A percentile compares a stretch with the other conserved stretches of the same genome.
These are phyloP conservation scores for Globisporangium rhizosaccharum DNA, from an alignment of 352 stramenopile genomes.

Conservation along the genomic window DNA sequence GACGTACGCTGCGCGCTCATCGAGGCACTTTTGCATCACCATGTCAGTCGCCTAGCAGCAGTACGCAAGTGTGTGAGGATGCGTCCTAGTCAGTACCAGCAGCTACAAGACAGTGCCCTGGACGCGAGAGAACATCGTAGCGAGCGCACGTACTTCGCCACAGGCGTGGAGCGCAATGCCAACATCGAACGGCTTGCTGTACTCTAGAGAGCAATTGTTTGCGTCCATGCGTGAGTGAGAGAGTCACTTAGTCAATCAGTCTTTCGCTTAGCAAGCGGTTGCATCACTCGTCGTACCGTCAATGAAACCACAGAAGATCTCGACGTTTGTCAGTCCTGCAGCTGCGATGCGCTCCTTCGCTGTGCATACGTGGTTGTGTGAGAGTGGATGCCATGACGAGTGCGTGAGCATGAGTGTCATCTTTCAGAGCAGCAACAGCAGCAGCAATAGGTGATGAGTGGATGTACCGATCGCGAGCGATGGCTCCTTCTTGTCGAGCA, in stretches of 20 bases:
- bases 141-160: constrained; percentile 30
- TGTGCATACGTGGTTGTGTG: constrained; percentile 8
- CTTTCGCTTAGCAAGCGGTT: not conserved
- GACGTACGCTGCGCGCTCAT: constrained; percentile 55
- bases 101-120: no score
- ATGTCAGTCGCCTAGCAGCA: constrained; percentile 54
- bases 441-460: not conserved
- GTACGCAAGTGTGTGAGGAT: not conserved
- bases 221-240: constrained; percentile 1
- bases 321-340: constrained; percentile 56
- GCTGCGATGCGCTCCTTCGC: constrained; percentile 58
- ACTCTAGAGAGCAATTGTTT: constrained; percentile 18
- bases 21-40: constrained; percentile 72
- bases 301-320: constrained; percentile 72
- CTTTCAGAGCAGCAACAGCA: not conserved
- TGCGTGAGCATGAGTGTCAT: not conserved
- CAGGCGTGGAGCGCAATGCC: constrained; percentile 79
- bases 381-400: not conserved
- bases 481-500: constrained; percentile 73
- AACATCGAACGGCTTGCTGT: constrained; percentile 58
- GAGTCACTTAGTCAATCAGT: not conserved
- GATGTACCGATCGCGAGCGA: constrained; percentile 67
- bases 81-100: not conserved
- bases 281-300: constrained; percentile 22
- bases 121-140: no score